Base-by-base conservation (phyloP, 2,329 filamentous ascomycete species). In the Iodosphaeria phyllophila region DNA sequence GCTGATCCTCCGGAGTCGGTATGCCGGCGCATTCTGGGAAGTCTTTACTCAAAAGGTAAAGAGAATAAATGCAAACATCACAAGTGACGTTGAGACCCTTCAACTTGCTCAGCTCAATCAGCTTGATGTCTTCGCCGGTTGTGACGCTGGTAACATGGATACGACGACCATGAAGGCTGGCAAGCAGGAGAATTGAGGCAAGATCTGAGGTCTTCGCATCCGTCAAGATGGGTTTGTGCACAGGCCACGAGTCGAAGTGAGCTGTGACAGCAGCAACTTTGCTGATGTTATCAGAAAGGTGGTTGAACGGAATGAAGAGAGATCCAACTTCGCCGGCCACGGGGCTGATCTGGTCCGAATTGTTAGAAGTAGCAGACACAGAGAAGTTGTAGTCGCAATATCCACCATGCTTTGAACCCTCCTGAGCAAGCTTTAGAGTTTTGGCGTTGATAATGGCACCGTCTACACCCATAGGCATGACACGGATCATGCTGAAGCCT, bases 61-160 rank as follows among this genome's bases (percentile, higher is more conserved):
- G 58, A 11, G 73, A 67, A 55, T 79, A 83, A 38, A 84, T 63
- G n/a, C 72, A 75, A 21, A 84, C 76, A 44, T 84, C 77, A 48
- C 77, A 84, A 13, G 77, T 83, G 22, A 84, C 75, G 46, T 74
- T 74, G 30, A 84, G 56, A n/a, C 76, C 76, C 56, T 83, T 84
- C 41, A 70, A 61, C 52, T 84, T 84, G 54, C 74, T 73, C 16
- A 84, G 61, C 6, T 75, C 68, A 40, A 84, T 80, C 25, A 84
- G 55, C 32, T 59, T 65, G 40, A 84, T 82, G 37, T 84, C 77
- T 34, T 83, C 77, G 54, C 74, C 78, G 32, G 70, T 75, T n/a
- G 74, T 80, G 18, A 84, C 74, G 25, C 73, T 79, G 26, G 75
- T 79, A 36, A 84, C 74, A 42, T 84, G 77, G 32, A 84, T 72